Evolutionary conservation across 1,139 yeast species (phyloP).

Genomic region (Blastobotrys indianensis): DNA sequence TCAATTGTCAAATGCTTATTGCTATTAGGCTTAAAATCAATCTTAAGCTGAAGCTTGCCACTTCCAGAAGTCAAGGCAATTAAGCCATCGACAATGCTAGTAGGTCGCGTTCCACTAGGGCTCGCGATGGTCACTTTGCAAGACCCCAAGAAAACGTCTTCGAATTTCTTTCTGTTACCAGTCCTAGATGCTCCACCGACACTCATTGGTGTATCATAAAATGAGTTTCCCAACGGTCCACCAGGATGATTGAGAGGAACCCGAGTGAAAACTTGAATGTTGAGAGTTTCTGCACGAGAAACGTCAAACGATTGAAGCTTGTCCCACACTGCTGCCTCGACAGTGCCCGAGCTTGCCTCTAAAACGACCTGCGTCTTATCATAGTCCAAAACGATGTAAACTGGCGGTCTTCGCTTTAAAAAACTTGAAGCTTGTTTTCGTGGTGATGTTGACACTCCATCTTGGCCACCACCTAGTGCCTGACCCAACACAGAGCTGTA

Average conservation of each 20-base stretch:
- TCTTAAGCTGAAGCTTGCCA: constrained; percentile 49
- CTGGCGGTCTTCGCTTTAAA: constrained; percentile 27
- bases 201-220: constrained; percentile 9
- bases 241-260: constrained; percentile 41
- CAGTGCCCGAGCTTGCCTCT: constrained; percentile 71
- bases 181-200: constrained; percentile 2
- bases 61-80: constrained; percentile 34
- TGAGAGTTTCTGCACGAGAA: constrained; percentile 54
- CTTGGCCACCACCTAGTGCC: not conserved
- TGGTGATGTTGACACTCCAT: constrained; percentile 3
- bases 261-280: constrained; percentile 68
- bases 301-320: constrained; percentile 90
- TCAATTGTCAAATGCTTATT: constrained; percentile 73
- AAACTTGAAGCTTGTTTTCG: not conserved
- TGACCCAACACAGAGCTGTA: constrained; percentile 2
- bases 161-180: constrained; percentile 17
- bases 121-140: constrained; percentile 25
- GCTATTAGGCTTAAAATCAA: constrained; percentile 68
- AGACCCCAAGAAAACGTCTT: constrained; percentile 39
- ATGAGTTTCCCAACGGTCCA: constrained; percentile 4
- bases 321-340: constrained; percentile 66
- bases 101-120: constrained; percentile 10
- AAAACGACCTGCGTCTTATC: constrained; percentile 68
- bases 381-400: constrained; percentile 40
- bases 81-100: constrained; percentile 26